phyloP scores from a whole-genome alignment of 106 monocot species.

The Gastrodia elata region DNA sequence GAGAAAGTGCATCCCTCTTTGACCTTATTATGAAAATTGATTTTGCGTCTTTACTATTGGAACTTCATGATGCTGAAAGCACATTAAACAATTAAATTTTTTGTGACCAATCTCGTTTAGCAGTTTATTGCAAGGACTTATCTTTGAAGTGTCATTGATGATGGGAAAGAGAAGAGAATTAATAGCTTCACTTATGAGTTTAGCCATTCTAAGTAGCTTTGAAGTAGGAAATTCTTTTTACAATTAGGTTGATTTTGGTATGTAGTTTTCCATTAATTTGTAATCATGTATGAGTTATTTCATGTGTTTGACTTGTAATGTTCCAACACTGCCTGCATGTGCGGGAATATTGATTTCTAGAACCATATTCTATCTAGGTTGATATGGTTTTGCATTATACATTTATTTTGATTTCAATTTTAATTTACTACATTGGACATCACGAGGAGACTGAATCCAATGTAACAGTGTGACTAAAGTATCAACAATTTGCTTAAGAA shows the following conservation, averaged over 20 bases:
- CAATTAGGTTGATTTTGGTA: too few relatives aligned
- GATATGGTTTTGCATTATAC: neutral
- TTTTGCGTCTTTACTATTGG: neutral
- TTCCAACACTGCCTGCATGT: neutral
- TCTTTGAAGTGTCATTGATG: neutral
- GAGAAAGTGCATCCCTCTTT: neutral
- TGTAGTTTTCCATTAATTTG: too few relatives aligned
- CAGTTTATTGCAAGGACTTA: neutral
- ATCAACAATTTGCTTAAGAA: neutral
- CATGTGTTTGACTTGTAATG: neutral
- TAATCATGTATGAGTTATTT: too few relatives aligned
- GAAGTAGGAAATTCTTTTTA: neutral
- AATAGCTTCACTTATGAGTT: neutral
- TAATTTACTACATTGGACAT: neutral
- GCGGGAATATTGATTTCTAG: neutral
- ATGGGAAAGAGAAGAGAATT: neutral
- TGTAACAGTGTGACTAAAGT: neutral
- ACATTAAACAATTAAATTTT: neutral
- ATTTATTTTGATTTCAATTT: neutral
- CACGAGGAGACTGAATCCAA: neutral
- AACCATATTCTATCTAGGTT: neutral
- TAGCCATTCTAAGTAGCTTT: neutral
- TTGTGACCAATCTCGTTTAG: neutral
- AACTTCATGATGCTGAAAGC: neutral
- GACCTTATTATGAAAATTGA: neutral